Evolutionary conservation across 495 filamentous ascomycete species (phyloP), one percentile per base, ranked within the genome.

Genomic region (Beverwykella pulmonaria): DNA sequence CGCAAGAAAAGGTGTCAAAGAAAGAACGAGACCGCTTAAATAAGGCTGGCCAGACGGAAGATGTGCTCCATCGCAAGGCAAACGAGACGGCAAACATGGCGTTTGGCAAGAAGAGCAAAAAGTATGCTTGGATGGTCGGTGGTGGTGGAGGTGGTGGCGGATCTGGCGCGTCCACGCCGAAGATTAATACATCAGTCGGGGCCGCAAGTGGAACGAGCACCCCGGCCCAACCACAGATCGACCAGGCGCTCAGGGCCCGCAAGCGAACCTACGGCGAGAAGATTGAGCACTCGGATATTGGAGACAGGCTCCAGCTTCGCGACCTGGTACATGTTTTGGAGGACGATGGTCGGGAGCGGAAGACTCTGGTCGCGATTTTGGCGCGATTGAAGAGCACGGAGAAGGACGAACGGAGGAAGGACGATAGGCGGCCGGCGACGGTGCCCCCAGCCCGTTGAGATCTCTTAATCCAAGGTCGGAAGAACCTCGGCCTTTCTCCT

Each of bases 321-420:
- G 89, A 92, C 75, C 86, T 85, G 83, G 72, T 90, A 8, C 75
- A 77, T 8, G 87, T 83, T 12, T 79, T 92, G 29, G 88, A 91
- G 70, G 76, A 79, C 34, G 86, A 88, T 67, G 83, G 84, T 4
- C 79, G 77, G 67, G 85, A 87, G 53, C 72, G 72, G 44, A 82
- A 75, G 71, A 81, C 82, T 0, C 53, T 68, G 26, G 23, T 26
- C 6, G 2, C 47, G 39, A 62, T 67, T 5, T 8, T 56, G 58
- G 48, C 58, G 23, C 27, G 50, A 39, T 7, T 56, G 23, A 34
- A 32, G 39, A 58, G 22, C 32, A 19, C 48, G 39, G 58, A 56
- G 19, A 48, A 36, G 15, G 41, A 67, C 9, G 30, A 55, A n/a
- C 22, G 3, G 19, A 27, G 26, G 14, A 53, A 36, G 34, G 32